These are phyloP conservation scores for Ascosphaera acerosa DNA, from an alignment of 2,329 filamentous ascomycete genomes.

Conservation along the genomic window DNA sequence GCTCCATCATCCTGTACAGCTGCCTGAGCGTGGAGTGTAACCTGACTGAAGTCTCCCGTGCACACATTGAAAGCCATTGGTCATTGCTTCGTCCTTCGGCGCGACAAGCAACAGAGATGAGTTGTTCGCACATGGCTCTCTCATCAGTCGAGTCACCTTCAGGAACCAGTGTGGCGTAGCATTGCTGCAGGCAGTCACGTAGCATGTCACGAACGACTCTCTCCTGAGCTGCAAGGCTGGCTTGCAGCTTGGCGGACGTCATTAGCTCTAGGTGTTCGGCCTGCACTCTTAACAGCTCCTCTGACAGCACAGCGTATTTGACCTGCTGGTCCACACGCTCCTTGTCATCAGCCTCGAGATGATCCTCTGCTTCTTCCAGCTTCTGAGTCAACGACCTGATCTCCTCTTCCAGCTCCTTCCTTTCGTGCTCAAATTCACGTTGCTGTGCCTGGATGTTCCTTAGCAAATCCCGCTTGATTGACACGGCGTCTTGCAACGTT, in stretches of 20 bases:
- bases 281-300: slow-evolving; percentile 39
- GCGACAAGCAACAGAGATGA: too few relatives aligned
- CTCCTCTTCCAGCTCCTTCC: slow-evolving; percentile 59
- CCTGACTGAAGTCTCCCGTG: slow-evolving; percentile 62
- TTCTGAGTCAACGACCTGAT: slow-evolving; percentile 49
- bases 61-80: too few relatives aligned
- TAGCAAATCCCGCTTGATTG: slow-evolving; percentile 80
- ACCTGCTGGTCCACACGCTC: slow-evolving; percentile 48
- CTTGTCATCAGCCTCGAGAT: slow-evolving; percentile 67
- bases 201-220: slow-evolving; percentile 22
- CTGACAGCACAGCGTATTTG: slow-evolving; percentile 39
- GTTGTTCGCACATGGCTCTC: not conserved
- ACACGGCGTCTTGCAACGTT: slow-evolving; percentile 59
- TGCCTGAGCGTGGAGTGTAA: slow-evolving; percentile 67
- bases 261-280: not conserved
- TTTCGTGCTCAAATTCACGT: slow-evolving; percentile 63
- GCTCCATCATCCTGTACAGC: slow-evolving; percentile 58
- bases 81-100: too few relatives aligned
- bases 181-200: slow-evolving; percentile 4
- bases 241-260: not conserved
- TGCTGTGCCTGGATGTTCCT: slow-evolving; percentile 87
- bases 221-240: slow-evolving; percentile 17
- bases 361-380: slow-evolving; percentile 75
- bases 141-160: slow-evolving; percentile 31
- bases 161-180: slow-evolving; percentile 31